These are phyloP conservation scores for Effrenium voratum DNA, from an alignment of 73 alveolate species.

Conservation along the genomic window DNA sequence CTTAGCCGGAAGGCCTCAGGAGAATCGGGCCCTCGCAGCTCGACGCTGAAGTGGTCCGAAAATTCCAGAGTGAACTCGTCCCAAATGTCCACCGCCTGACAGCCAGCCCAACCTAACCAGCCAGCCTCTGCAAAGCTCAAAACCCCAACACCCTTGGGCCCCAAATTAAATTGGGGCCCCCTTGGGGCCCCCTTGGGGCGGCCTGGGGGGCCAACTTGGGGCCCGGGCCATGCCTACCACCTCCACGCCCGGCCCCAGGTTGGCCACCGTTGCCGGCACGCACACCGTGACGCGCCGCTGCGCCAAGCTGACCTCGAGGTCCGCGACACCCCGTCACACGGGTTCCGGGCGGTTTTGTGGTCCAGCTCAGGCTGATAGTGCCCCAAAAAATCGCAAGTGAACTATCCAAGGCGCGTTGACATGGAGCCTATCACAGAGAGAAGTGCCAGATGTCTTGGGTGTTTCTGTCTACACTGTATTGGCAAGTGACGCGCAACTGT, in stretches of 20 bases:
- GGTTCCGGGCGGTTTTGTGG: background rate
- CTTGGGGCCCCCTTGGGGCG: background rate
- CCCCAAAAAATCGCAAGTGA: too few relatives aligned
- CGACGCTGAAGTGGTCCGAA: conserved; percentile 66
- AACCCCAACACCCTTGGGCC: too few relatives aligned
- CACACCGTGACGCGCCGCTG: conserved; percentile 87
- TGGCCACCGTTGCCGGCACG: conserved; percentile 92
- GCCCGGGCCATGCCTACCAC: conserved; percentile 43
- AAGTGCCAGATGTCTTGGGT: too few relatives aligned
- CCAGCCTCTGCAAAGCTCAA: background rate
- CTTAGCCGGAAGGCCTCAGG: too few relatives aligned
- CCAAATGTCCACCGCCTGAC: conserved; percentile 79
- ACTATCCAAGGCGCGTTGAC: too few relatives aligned
- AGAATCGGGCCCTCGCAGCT: conserved; percentile 54
- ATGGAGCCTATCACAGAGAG: too few relatives aligned
- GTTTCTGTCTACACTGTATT: too few relatives aligned
- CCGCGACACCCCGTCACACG: background rate
- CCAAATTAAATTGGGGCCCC: too few relatives aligned
- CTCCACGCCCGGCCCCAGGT: conserved; percentile 84
- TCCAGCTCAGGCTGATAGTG: too few relatives aligned
- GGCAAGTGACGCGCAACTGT: too few relatives aligned
- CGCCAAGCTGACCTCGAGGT: conserved; percentile 62
- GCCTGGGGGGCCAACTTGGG: background rate
- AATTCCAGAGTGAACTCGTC: conserved; percentile 84
- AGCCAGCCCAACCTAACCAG: background rate